These are phyloP conservation scores for Leccinum obscurum DNA, from an alignment of 768 basidiomycete species.

Conservation along the genomic window DNA sequence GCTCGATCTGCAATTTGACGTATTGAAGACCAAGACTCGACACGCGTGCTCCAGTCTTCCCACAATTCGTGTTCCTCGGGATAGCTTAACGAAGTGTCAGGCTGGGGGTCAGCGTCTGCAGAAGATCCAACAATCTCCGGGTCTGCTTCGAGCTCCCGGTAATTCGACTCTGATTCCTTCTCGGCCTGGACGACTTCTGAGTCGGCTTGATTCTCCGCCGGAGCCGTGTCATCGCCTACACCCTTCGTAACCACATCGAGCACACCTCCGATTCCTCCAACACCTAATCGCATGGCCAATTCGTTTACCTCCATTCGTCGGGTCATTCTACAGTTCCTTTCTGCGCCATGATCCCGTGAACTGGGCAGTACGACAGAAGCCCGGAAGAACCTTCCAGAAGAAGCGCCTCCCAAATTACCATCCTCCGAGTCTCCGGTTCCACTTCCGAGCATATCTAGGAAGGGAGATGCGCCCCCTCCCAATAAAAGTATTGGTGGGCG, in stretches of 20 bases:
- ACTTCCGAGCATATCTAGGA: conserved; percentile 27
- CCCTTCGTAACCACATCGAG: conserved; percentile 37
- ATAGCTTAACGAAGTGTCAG: conserved; percentile 6
- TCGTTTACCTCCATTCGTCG: conserved; percentile 78
- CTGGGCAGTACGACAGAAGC: conserved; percentile 69
- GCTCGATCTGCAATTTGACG: conserved; percentile 75
- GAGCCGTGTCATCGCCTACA: not conserved
- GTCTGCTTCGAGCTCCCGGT: conserved; percentile 20
- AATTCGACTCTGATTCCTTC: conserved; percentile 3
- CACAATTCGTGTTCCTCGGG: conserved; percentile 40
- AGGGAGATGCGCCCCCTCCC: conserved; percentile 22
- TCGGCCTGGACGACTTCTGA: conserved; percentile 8
- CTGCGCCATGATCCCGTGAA: conserved; percentile 51
- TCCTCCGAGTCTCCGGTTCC: conserved; percentile 22
- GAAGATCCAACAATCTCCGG: conserved; percentile 16
- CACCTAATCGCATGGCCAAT: conserved; percentile 79
- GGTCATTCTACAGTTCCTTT: conserved; percentile 56
- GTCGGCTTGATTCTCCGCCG: conserved; percentile 4
- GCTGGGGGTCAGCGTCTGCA: conserved; percentile 15
- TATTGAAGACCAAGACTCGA: conserved; percentile 71
- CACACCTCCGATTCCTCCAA: conserved; percentile 71
- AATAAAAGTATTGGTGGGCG: conserved; percentile 28
- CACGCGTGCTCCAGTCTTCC: conserved; percentile 66
- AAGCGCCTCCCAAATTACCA: conserved; percentile 9
- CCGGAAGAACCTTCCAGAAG: conserved; percentile 54